phyloP scores from a whole-genome alignment of 1,284 basidiomycete species.

The Papiliotrema nemorosa region DNA sequence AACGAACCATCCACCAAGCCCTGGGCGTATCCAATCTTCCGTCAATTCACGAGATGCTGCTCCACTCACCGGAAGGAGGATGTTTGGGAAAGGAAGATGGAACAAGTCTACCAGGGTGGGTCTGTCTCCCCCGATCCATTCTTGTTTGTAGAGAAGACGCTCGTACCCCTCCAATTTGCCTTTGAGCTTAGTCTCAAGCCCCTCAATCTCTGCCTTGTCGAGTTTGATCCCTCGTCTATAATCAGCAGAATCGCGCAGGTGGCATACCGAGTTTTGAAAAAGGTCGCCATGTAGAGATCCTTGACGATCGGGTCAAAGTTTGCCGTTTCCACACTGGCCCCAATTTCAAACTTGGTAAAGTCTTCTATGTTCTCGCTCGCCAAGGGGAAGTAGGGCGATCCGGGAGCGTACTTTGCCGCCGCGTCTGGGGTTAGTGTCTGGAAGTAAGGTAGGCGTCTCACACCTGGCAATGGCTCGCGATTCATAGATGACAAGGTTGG shows the following conservation, averaged over 20 bases:
- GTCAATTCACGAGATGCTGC: background rate
- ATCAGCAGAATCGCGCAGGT: background rate
- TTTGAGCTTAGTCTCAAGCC: constrained; percentile 40
- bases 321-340: constrained; percentile 55
- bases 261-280: constrained; percentile 40
- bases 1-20: constrained; percentile 10
- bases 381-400: constrained; percentile 19
- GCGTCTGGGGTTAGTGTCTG: constrained; percentile 16
- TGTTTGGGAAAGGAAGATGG: constrained; percentile 55
- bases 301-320: constrained; percentile 56
- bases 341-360: constrained; percentile 58
- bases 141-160: constrained; percentile 55
- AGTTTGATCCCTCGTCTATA: constrained; percentile 24
- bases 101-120: constrained; percentile 59
- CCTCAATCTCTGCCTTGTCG: constrained; percentile 42
- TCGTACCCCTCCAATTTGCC: constrained; percentile 56
- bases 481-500: constrained; percentile 49
- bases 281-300: constrained; percentile 50
- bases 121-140: constrained; percentile 56
- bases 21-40: background rate
- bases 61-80: constrained; percentile 30
- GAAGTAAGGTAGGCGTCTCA: constrained; percentile 13
- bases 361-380: constrained; percentile 46
- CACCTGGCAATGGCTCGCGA: constrained; percentile 57
- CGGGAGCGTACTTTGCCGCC: constrained; percentile 13